Evolutionary conservation across 1,284 basidiomycete genomes (phyloP).

Genomic region (Fistulinella cinereoalba): DNA sequence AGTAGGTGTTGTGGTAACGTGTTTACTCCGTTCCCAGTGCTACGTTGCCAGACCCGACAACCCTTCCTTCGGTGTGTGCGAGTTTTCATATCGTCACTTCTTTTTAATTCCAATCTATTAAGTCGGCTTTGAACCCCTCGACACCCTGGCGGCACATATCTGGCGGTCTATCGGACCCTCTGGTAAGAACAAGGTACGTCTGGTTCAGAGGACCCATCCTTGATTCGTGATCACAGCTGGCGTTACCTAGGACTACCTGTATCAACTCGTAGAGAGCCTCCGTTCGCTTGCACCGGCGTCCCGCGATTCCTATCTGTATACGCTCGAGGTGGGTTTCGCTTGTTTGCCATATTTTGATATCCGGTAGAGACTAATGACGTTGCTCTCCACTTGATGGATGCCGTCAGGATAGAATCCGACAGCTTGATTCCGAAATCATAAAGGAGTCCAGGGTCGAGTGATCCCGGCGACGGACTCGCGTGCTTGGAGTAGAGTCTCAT

Average conservation of each 20-base stretch:
- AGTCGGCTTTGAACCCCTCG: slow-evolving; percentile 76
- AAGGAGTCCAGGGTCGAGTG: too few species aligned
- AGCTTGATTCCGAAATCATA: slow-evolving; percentile 12
- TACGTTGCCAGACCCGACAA: slow-evolving; percentile 67
- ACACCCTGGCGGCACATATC: slow-evolving; percentile 64
- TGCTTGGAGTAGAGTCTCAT: too few species aligned
- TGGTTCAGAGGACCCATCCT: not conserved
- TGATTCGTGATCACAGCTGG: not conserved
- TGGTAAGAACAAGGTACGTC: slow-evolving; percentile 71
- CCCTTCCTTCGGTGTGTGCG: slow-evolving; percentile 53
- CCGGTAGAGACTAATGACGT: too few species aligned
- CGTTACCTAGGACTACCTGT: slow-evolving; percentile 68
- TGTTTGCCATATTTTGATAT: too few species aligned
- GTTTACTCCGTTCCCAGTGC: slow-evolving; percentile 35
- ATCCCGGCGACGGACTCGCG: too few species aligned
- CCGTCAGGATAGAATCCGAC: too few species aligned
- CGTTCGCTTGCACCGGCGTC: slow-evolving; percentile 70
- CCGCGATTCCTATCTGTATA: slow-evolving; percentile 72
- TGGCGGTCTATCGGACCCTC: slow-evolving; percentile 78
- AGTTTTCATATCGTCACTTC: too few species aligned
- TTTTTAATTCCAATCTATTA: slow-evolving; percentile 23
- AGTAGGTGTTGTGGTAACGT: not conserved
- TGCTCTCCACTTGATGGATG: too few species aligned
- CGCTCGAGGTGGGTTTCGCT: slow-evolving; percentile 62
- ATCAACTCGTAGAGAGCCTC: slow-evolving; percentile 66